A percentile compares a stretch with the other conserved stretches of the same genome.
These are phyloP conservation scores for Brassica incana DNA, from an alignment of 345 rosid genomes.

Conservation along the genomic window DNA sequence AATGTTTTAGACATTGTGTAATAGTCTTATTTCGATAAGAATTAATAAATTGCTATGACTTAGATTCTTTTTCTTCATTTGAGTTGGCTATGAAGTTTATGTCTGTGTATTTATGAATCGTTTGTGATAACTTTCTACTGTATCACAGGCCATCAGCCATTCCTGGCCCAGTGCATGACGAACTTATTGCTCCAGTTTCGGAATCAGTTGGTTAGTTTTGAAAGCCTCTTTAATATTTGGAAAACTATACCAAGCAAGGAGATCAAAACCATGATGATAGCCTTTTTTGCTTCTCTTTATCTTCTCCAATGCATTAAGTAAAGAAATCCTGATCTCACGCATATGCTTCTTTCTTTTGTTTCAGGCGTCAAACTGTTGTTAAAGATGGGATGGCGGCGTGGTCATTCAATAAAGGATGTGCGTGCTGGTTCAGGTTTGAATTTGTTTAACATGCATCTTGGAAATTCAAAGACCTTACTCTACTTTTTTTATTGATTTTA, in stretches of 20 bases:
- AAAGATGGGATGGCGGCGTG: constrained; percentile 97
- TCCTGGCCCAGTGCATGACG: constrained; percentile 95
- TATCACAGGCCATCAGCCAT: constrained; percentile 81
- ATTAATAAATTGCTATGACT: constrained; percentile 2
- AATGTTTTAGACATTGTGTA: background rate
- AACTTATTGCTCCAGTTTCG: constrained; percentile 75
- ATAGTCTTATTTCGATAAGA: constrained; percentile 1
- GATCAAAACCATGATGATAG: too few species aligned
- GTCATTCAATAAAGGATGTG: constrained; percentile 79
- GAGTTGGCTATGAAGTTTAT: constrained; percentile 18
- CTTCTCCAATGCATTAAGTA: constrained; percentile 7
- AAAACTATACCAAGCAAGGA: background rate
- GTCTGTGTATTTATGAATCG: too few species aligned
- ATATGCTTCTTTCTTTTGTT: constrained; percentile 24
- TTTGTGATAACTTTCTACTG: background rate
- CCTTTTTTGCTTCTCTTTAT: background rate
- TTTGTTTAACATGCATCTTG: constrained; percentile 12
- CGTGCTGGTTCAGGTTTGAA: constrained; percentile 49
- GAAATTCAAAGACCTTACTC: too few species aligned
- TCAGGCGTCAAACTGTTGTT: constrained; percentile 80
- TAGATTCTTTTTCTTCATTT: constrained; percentile 1
- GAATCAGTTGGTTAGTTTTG: constrained; percentile 84
- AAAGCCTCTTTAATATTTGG: constrained; percentile 14
- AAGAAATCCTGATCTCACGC: constrained; percentile 17
- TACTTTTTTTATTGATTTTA: background rate